Percentiles rank a stretch among this genome's conserved stretches.
phyloP scores from a whole-genome alignment of 768 basidiomycete species.

The Pleurotus giganteus region DNA sequence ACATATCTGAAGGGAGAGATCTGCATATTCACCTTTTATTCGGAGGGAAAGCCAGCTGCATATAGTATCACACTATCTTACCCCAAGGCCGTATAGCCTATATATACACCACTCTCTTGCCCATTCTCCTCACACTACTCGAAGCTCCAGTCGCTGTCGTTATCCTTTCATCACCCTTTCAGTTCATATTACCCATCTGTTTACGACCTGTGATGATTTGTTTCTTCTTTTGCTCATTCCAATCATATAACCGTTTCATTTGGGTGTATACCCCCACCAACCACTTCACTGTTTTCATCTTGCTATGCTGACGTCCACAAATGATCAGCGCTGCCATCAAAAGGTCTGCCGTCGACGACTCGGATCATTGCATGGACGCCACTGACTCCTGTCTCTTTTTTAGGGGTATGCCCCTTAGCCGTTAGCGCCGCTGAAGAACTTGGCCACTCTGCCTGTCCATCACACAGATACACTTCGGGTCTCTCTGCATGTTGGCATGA shows the following conservation, averaged over 20 bases:
- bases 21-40: conserved; percentile 2
- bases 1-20: conserved; percentile 6
- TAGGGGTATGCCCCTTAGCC: too few relatives aligned
- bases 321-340: too few relatives aligned
- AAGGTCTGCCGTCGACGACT: background rate
- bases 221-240: background rate
- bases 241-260: background rate
- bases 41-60: background rate
- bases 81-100: conserved; percentile 2
- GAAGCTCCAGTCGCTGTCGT: conserved; percentile 12
- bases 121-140: conserved; percentile 9
- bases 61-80: conserved; percentile 4
- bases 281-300: background rate
- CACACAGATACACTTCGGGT: too few relatives aligned
- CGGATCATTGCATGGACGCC: too few relatives aligned
- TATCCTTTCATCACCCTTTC: conserved; percentile 1
- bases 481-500: too few relatives aligned
- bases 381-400: too few relatives aligned
- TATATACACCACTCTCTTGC: conserved; percentile 11
- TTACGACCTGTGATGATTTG: conserved; percentile 1
- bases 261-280: background rate
- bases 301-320: background rate
- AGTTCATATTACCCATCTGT: background rate
- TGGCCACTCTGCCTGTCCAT: too few relatives aligned
- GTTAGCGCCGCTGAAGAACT: too few relatives aligned